A percentile compares a stretch with the other conserved stretches of the same genome.
Conservation (phyloP, 2,329 filamentous ascomycete species). For the Fusarium zealandicum region DNA sequence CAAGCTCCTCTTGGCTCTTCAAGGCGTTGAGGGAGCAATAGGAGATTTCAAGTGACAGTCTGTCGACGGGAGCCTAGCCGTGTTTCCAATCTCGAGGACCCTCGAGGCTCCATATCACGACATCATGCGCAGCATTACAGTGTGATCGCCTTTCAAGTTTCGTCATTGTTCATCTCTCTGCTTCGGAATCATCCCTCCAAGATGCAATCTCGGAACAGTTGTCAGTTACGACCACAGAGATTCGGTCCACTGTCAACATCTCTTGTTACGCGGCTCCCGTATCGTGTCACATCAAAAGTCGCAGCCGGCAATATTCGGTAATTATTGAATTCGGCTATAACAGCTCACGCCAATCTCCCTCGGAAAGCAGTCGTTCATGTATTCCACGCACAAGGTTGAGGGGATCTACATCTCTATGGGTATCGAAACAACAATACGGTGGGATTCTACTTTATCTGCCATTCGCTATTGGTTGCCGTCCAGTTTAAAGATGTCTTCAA, state of each 20-base stretch:
- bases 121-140: too few species aligned
- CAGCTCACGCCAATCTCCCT: too few species aligned
- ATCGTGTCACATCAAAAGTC: too few species aligned
- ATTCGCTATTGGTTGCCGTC: conserved; percentile 34
- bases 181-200: background rate
- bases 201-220: conserved; percentile 1
- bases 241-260: too few species aligned
- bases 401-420: conserved; percentile 5
- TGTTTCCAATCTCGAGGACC: background rate
- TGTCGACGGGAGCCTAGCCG: background rate
- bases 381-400: background rate
- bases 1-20: conserved; percentile 22
- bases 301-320: too few species aligned
- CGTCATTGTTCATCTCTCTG: conserved; percentile 5
- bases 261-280: too few species aligned
- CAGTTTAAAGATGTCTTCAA: conserved; percentile 58
- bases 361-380: background rate
- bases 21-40: conserved; percentile 15
- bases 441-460: conserved; percentile 8
- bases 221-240: too few species aligned
- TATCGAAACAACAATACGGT: conserved; percentile 20
- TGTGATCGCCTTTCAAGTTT: conserved; percentile 2
- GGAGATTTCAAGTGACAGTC: conserved; percentile 26
- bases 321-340: too few species aligned
- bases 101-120: background rate